Evolutionary conservation across 2,329 filamentous ascomycete genomes (phyloP), one percentile per base, ranked within the genome.

Genomic region (Oidium heveae): DNA sequence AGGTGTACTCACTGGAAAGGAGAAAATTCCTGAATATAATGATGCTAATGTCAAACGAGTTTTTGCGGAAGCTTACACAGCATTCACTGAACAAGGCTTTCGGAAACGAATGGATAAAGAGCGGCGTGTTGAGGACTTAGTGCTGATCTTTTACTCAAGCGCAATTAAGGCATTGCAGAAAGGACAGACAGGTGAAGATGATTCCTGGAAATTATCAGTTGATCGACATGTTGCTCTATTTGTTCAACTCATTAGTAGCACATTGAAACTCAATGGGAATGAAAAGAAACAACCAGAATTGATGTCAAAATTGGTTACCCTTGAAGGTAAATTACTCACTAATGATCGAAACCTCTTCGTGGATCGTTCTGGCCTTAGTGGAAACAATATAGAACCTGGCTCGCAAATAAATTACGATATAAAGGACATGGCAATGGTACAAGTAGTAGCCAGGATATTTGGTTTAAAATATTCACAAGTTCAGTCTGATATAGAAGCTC

Each of bases 181-280:
- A 66, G 76, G 82, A 54, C 84, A 84, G 67, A 68, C 76, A 0
- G 74, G 79, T 0, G 83, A 84, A 50, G 89, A 96, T 66, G 86
- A 94, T 65, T 77, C 78, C 54, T 95, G 86, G 84, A 94, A 91
- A 69, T 72, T 84, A 56, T 79, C 96, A 68, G 87, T 94, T 18
- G 91, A 98, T 67, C 79, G 89, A 55, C 91, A 98, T 67, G 81
- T 96, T 55, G 91, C 91, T 52, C 76, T 98, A 57, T 98, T 98
- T 65, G 82, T 98, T 59, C 80, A 91, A 52, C 74, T 98, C 52
- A 78, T 94, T 62, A 81, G 79, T 61, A 78, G 79, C 59, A 85
- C 87, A 20, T 70, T 96, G 59, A 83, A 82, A 62, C 83, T 87
- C 60, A 79, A 91, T 60, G 86, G 89, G 60, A 88, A 86, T 74